Evolutionary conservation across 2,329 filamentous ascomycete genomes (phyloP).

Genomic region (Beauveria sp.): DNA sequence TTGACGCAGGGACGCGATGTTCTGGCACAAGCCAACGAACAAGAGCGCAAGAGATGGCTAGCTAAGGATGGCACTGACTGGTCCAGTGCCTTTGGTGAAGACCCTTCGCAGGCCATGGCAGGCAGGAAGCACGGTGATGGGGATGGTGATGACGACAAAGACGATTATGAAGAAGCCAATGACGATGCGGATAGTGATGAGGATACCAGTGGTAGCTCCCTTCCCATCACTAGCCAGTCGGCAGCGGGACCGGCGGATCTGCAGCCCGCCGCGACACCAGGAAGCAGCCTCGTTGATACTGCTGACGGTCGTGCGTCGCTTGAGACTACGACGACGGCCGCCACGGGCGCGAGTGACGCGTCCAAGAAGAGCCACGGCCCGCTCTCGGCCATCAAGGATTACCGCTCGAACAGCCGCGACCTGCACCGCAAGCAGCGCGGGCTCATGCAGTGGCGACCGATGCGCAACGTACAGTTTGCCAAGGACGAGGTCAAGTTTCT

Average conservation of each 20-base stretch:
- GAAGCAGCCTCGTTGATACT: constrained; percentile 21
- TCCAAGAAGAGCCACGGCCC: constrained; percentile 32
- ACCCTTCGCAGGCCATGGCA: constrained; percentile 49
- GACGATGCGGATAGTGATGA: constrained; percentile 26
- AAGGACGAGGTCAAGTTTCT: constrained; percentile 82
- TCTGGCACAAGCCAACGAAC: constrained; percentile 61
- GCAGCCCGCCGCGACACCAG: constrained; percentile 15
- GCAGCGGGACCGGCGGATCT: constrained; percentile 9
- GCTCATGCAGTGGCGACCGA: constrained; percentile 91
- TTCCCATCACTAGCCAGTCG: constrained; percentile 48
- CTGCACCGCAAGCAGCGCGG: constrained; percentile 82
- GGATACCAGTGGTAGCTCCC: constrained; percentile 42
- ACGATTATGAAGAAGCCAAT: constrained; percentile 30
- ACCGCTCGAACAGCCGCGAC: constrained; percentile 61
- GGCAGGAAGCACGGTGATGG: constrained; percentile 19
- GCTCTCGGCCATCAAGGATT: constrained; percentile 51
- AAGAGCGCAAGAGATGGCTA: constrained; percentile 72
- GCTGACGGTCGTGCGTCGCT: constrained; percentile 26
- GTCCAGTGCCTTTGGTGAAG: constrained; percentile 76
- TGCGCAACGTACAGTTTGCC: constrained; percentile 76
- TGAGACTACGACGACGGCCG: constrained; percentile 30
- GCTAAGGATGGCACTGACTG: constrained; percentile 75
- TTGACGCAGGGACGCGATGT: constrained; percentile 74
- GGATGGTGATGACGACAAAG: constrained; percentile 29
- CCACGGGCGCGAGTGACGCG: constrained; percentile 17